These are phyloP conservation scores for Moesziomyces sp. DNA, from an alignment of 1,284 basidiomycete species.

Conservation along the genomic window DNA sequence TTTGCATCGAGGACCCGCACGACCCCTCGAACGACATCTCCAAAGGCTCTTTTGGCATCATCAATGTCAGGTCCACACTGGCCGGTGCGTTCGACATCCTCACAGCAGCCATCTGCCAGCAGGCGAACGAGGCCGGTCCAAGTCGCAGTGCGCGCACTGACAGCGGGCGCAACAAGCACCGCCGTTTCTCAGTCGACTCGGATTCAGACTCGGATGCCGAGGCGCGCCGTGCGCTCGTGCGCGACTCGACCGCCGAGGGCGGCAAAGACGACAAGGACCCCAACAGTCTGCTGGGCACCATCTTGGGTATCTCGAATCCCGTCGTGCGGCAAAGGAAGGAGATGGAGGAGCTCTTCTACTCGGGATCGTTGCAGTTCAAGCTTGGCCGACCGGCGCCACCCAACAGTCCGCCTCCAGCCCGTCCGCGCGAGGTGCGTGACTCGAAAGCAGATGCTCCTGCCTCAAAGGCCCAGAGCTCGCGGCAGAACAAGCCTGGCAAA, in stretches of 20 bases:
- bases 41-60: constrained; percentile 84
- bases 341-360: constrained; percentile 78
- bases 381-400: constrained; percentile 68
- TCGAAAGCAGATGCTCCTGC: constrained; percentile 3
- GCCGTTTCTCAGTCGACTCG: constrained; percentile 32
- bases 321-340: constrained; percentile 72
- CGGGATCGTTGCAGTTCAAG: constrained; percentile 74
- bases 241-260: constrained; percentile 32
- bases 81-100: constrained; percentile 88
- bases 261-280: constrained; percentile 63
- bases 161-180: constrained; percentile 18
- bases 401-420: constrained; percentile 39
- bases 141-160: constrained; percentile 14
- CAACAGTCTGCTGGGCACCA: constrained; percentile 81
- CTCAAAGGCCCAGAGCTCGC: not conserved
- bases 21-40: constrained; percentile 92
- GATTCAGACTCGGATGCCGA: constrained; percentile 47
- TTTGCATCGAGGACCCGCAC: constrained; percentile 95
- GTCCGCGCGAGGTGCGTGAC: constrained; percentile 8
- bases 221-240: constrained; percentile 47
- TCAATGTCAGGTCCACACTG: constrained; percentile 82
- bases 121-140: constrained; percentile 47
- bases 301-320: constrained; percentile 85
- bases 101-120: constrained; percentile 70
- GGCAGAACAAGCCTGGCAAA: constrained; percentile 7